Evolutionary conservation across 371 early-diverging fungal genomes (phyloP).

Genomic region (Neoconidiobolus thromboides): DNA sequence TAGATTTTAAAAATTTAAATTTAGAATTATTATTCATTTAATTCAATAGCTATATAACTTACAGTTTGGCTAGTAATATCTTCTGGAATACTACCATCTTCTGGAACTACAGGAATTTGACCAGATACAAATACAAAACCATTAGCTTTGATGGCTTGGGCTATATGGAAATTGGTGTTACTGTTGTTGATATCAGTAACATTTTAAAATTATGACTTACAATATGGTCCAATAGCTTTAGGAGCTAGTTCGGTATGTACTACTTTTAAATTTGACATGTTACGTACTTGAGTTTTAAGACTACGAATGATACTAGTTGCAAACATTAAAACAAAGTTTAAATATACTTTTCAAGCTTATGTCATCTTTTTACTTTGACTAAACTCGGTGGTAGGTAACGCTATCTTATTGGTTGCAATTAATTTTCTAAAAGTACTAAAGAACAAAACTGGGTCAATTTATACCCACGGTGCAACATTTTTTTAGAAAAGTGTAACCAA

Average conservation of each 20-base stretch:
- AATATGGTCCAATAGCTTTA: conserved; percentile 77
- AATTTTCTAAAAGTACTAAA: too few species aligned
- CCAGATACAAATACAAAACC: conserved; percentile 72
- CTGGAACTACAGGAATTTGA: conserved; percentile 48
- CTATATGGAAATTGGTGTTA: conserved; percentile 11
- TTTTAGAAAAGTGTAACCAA: too few species aligned
- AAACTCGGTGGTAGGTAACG: too few species aligned
- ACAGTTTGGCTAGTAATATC: conserved; percentile 52
- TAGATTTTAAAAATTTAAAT: conserved; percentile 1
- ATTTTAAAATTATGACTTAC: conserved; percentile 16
- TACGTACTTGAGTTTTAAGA: not conserved
- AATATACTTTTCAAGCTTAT: too few species aligned
- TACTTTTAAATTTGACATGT: conserved; percentile 9
- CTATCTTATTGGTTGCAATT: too few species aligned
- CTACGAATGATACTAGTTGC: too few species aligned
- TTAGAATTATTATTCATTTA: too few species aligned
- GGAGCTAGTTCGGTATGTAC: conserved; percentile 40
- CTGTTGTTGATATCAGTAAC: not conserved
- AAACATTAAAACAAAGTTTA: too few species aligned
- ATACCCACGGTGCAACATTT: too few species aligned
- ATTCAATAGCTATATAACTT: not conserved
- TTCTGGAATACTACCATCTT: conserved; percentile 31
- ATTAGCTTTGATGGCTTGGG: conserved; percentile 71
- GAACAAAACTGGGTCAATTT: too few species aligned
- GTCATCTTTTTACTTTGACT: too few species aligned